These are phyloP conservation scores for Pseudogymnoascus sp. DNA, from an alignment of 2,329 filamentous ascomycete species.

Conservation along the genomic window DNA sequence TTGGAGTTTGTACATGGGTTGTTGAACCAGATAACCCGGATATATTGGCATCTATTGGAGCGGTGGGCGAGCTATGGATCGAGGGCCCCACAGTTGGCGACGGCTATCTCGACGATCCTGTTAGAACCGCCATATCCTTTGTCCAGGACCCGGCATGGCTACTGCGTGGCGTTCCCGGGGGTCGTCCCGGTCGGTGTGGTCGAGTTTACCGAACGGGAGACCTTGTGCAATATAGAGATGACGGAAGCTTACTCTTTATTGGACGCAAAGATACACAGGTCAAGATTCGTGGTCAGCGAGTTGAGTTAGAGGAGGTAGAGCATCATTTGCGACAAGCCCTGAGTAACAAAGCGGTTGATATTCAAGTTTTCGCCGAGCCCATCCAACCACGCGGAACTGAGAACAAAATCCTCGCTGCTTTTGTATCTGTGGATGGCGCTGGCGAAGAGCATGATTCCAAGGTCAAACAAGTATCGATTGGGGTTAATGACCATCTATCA, in stretches of 20 bases:
- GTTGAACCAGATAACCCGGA: slow-evolving; percentile 32
- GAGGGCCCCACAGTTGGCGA: slow-evolving; percentile 31
- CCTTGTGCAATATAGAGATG: slow-evolving; percentile 39
- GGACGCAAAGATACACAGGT: slow-evolving; percentile 57
- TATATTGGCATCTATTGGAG: slow-evolving; percentile 27
- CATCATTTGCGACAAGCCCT: neutral
- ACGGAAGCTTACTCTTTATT: slow-evolving; percentile 51
- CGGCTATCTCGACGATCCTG: slow-evolving; percentile 32
- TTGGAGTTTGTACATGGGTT: slow-evolving; percentile 26
- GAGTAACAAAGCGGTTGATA: neutral
- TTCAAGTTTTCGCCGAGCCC: neutral
- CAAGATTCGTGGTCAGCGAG: slow-evolving; percentile 54
- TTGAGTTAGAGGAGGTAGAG: slow-evolving; percentile 54
- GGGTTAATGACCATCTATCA: neutral
- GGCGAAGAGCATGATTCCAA: neutral
- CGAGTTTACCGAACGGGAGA: slow-evolving; percentile 27
- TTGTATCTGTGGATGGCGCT: neutral
- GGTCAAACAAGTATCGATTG: neutral
- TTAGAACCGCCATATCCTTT: slow-evolving; percentile 30
- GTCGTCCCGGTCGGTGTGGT: neutral
- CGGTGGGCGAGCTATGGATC: slow-evolving; percentile 31
- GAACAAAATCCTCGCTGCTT: neutral
- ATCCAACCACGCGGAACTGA: neutral
- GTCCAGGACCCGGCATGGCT: slow-evolving; percentile 27
- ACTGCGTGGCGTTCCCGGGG: neutral